Evolutionary conservation across 768 basidiomycete genomes (phyloP), one percentile per base, ranked within the genome.

Genomic region (Boletus rufocinnamomeus): DNA sequence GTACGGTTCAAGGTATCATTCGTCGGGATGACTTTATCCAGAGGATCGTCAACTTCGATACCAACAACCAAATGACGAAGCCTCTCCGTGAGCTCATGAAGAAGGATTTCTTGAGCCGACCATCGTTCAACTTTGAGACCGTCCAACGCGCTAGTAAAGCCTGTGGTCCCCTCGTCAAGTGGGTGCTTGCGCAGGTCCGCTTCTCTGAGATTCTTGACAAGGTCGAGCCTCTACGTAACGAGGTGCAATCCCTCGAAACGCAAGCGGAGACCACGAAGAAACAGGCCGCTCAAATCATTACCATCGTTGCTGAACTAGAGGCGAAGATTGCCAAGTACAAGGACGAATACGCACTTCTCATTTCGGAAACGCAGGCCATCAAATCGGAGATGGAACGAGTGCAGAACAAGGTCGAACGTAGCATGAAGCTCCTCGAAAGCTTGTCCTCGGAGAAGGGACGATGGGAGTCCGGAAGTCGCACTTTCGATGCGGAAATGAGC

Each of bases 301-400:
- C 86, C 43, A 97, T 97, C 82, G 94, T 99, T 50, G 81, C 87
- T 16, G 93, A 97, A 70, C 84, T 98, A 41, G 95, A 98, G 69
- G 78, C 87, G 44, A 95, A 95, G 74, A 98, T 98, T 66, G 88
- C 84, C 27, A 84, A 79, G 55, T 98, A 98, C 82, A 98, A 98
- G 77, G 91, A 95, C 37, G 97, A 99, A 73, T 99, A 99, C 66
- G 97, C 97, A 2, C 79, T 91, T 13, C 85, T 99, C 60, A 98
- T 99, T 75, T 93, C 93, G 68, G 92, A 98, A 73, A 95, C 93
- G 0, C 94, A 98, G 71, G 88, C 95, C 5, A 98, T 99, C 82
- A 97, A 97, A 75, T 81, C 79, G 50, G 97, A 98, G 76, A 98
- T 99, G 97, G 94, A 96, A 66, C 87, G 91, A 40, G 97, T 99